phyloP scores from a whole-genome alignment of 495 filamentous ascomycete species.

The Echria macrotheca region DNA sequence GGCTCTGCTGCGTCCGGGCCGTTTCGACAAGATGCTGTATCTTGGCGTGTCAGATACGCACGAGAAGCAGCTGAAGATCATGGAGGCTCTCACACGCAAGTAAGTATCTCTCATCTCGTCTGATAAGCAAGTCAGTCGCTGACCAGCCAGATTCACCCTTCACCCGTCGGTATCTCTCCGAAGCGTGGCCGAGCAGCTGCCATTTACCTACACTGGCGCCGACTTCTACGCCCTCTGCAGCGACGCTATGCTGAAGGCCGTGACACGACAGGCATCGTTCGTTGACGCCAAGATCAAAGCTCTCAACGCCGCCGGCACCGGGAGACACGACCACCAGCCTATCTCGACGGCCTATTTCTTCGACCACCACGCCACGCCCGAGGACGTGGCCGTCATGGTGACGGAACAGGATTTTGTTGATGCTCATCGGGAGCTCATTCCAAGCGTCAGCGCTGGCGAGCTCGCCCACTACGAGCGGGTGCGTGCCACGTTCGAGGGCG shows the following conservation, averaged over 20 bases:
- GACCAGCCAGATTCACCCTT: constrained; percentile 63
- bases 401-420: constrained; percentile 78
- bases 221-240: constrained; percentile 96
- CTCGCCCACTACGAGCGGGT: constrained; percentile 87
- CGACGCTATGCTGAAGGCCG: constrained; percentile 97
- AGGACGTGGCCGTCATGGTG: constrained; percentile 81
- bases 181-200: constrained; percentile 68
- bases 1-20: constrained; percentile 81
- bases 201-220: constrained; percentile 95
- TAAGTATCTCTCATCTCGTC: constrained; percentile 35
- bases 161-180: constrained; percentile 67
- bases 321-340: constrained; percentile 15
- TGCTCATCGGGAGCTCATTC: constrained; percentile 80
- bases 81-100: constrained; percentile 93
- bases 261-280: constrained; percentile 78
- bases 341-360: constrained; percentile 90
- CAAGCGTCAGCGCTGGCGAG: constrained; percentile 88
- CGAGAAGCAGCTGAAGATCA: constrained; percentile 88
- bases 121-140: not conserved
- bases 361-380: constrained; percentile 77
- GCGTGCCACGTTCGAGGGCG: constrained; percentile 69
- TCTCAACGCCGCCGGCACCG: constrained; percentile 43
- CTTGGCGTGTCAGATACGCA: constrained; percentile 94
- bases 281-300: constrained; percentile 79
- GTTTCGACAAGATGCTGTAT: constrained; percentile 99